Percentiles rank a stretch among this genome's conserved stretches.
Conservation (phyloP, 1,284 basidiomycete species). For the Ganoderma resinaceum region DNA sequence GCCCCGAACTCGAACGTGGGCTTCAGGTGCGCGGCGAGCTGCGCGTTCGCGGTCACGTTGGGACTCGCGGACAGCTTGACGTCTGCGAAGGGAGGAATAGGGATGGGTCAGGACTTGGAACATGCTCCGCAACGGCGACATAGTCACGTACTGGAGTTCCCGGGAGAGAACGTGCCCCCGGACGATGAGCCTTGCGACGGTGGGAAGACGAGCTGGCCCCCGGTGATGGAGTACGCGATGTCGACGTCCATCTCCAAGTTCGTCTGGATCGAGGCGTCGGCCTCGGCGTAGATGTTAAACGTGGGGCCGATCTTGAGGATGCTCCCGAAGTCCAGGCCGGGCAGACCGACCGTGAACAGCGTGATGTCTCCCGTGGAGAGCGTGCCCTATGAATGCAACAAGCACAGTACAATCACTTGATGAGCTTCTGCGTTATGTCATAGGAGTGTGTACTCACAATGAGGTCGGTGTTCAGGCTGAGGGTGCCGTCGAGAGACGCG, state of each 20-base stretch:
- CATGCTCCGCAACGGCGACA: no score
- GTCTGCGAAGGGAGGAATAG: slow-evolving; percentile 35
- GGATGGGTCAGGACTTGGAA: neutral
- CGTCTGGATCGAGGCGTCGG: slow-evolving; percentile 42
- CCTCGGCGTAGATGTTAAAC: slow-evolving; percentile 40
- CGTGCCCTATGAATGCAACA: slow-evolving; percentile 2
- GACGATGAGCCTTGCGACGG: slow-evolving; percentile 23
- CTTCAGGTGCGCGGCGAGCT: slow-evolving; percentile 41
- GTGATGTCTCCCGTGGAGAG: neutral
- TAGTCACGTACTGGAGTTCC: slow-evolving; percentile 46
- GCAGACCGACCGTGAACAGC: neutral
- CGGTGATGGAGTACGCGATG: slow-evolving; percentile 39
- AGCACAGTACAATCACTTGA: no score
- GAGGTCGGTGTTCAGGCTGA: neutral
- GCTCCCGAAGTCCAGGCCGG: slow-evolving; percentile 14
- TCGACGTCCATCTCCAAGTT: slow-evolving; percentile 48
- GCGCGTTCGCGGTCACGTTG: slow-evolving; percentile 49
- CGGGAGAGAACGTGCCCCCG: slow-evolving; percentile 32
- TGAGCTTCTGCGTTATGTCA: no score
- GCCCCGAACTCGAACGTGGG: slow-evolving; percentile 41
- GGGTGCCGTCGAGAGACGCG: neutral
- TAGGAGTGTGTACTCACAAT: neutral
- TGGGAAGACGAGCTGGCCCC: slow-evolving; percentile 52
- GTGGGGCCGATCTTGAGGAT: slow-evolving; percentile 44
- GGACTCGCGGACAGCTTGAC: slow-evolving; percentile 48